These are phyloP conservation scores for Tricladium varicosporioides DNA, from an alignment of 2,329 filamentous ascomycete species.

Conservation along the genomic window DNA sequence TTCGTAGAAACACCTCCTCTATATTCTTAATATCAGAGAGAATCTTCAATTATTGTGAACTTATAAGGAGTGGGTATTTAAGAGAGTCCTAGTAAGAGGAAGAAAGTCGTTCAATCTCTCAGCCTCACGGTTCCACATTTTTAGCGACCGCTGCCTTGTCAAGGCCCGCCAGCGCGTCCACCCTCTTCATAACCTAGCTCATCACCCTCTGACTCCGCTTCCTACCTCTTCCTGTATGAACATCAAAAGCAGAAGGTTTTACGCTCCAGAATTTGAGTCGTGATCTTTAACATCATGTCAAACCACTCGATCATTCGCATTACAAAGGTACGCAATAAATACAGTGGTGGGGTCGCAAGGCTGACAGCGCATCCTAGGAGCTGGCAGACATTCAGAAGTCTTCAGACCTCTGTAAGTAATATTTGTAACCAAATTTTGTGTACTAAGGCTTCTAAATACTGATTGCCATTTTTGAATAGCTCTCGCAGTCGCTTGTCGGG, in stretches of 20 bases:
- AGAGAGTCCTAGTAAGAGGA: neutral
- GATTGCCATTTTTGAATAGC: conserved; percentile 47
- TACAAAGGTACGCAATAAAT: conserved; percentile 60
- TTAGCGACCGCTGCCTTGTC: neutral
- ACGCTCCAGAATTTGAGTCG: neutral
- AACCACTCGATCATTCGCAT: conserved; percentile 89
- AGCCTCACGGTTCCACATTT: neutral
- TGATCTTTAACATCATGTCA: conserved; percentile 50
- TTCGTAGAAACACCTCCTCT: too few species aligned
- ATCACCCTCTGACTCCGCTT: neutral
- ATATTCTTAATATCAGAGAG: too few species aligned
- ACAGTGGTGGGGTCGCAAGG: conserved; percentile 30
- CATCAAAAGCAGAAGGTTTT: too few species aligned
- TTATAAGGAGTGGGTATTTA: too few species aligned
- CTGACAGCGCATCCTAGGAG: conserved; percentile 57
- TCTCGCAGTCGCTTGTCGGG: conserved; percentile 81
- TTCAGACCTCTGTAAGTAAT: conserved; percentile 72
- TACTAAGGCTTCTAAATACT: conserved; percentile 10
- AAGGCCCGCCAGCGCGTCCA: neutral
- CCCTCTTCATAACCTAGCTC: neutral
- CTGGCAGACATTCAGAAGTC: conserved; percentile 81
- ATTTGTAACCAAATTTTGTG: too few species aligned
- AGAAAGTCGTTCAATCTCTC: neutral
- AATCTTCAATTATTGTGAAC: too few species aligned
- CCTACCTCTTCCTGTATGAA: neutral